These are phyloP conservation scores for Collybia sordida DNA, from an alignment of 768 basidiomycete species.

Conservation along the genomic window DNA sequence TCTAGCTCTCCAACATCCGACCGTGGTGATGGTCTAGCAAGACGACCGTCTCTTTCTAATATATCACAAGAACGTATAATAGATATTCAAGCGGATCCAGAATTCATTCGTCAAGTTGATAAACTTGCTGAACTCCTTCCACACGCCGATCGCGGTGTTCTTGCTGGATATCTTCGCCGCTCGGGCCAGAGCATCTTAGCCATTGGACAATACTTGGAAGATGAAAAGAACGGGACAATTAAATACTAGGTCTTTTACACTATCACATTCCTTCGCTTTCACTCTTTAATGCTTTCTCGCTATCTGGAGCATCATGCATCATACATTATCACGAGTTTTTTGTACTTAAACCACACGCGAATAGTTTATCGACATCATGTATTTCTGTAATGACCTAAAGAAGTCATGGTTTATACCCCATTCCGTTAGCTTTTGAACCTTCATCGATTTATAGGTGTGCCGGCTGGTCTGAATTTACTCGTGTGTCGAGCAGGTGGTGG, in stretches of 20 bases:
- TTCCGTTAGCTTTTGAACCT: background rate
- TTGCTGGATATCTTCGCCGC: constrained; percentile 71
- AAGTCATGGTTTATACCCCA: background rate
- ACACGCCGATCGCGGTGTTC: constrained; percentile 63
- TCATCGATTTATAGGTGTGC: constrained; percentile 8
- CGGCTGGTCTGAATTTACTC: constrained; percentile 18
- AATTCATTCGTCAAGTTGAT: constrained; percentile 69
- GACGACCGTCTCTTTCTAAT: constrained; percentile 40
- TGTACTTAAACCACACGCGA: background rate
- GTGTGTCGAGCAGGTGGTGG: constrained; percentile 9
- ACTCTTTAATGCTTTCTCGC: constrained; percentile 5
- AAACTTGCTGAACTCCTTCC: constrained; percentile 71
- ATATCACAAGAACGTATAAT: constrained; percentile 26
- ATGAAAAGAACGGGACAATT: constrained; percentile 74
- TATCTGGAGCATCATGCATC: background rate
- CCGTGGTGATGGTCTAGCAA: constrained; percentile 26
- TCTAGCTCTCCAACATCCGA: constrained; percentile 20
- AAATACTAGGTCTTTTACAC: constrained; percentile 24
- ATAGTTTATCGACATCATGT: constrained; percentile 7
- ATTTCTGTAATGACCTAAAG: constrained; percentile 6
- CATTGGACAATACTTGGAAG: constrained; percentile 85
- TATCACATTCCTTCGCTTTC: constrained; percentile 9
- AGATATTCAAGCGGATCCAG: constrained; percentile 42
- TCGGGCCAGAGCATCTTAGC: constrained; percentile 81
- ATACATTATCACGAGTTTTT: background rate